A percentile compares a stretch with the other conserved stretches of the same genome.
Evolutionary conservation across 2,329 filamentous ascomycete species (phyloP).

Genomic region (Talaromyces atroroseus): DNA sequence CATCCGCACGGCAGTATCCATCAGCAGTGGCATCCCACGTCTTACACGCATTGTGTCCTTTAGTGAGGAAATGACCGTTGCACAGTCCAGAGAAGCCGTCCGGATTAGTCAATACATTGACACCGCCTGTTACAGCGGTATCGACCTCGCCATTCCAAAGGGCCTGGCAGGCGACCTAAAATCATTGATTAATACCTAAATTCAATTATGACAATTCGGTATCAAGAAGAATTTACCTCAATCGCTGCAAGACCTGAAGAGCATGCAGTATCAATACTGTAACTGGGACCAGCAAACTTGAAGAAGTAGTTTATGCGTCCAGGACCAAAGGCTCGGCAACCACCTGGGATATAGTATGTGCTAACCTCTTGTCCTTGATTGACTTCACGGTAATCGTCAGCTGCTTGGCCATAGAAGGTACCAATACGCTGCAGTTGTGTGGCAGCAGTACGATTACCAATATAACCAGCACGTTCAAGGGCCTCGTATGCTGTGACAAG

Average conservation of each 20-base stretch:
- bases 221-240: conserved; percentile 31
- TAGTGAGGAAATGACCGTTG: conserved; percentile 31
- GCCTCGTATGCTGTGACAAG: conserved; percentile 75
- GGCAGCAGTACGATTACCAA: conserved; percentile 55
- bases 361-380: conserved; percentile 66
- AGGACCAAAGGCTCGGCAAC: conserved; percentile 53
- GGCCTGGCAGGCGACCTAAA: conserved; percentile 57
- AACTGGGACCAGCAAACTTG: conserved; percentile 64
- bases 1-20: conserved; percentile 49
- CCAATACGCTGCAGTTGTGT: conserved; percentile 59
- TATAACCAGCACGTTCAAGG: conserved; percentile 70
- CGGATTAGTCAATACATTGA: conserved; percentile 65
- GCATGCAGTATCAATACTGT: conserved; percentile 66
- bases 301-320: conserved; percentile 67
- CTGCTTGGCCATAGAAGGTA: conserved; percentile 67
- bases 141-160: conserved; percentile 70
- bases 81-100: conserved; percentile 69
- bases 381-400: conserved; percentile 59
- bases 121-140: conserved; percentile 68
- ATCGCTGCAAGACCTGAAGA: conserved; percentile 65
- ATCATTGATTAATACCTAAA: neutral
- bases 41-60: conserved; percentile 36
- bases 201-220: no score
- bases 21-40: conserved; percentile 43
- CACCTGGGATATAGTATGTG: conserved; percentile 58